These are phyloP conservation scores for Aspergillus spinulosporus DNA, from an alignment of 2,329 filamentous ascomycete genomes.

Conservation along the genomic window DNA sequence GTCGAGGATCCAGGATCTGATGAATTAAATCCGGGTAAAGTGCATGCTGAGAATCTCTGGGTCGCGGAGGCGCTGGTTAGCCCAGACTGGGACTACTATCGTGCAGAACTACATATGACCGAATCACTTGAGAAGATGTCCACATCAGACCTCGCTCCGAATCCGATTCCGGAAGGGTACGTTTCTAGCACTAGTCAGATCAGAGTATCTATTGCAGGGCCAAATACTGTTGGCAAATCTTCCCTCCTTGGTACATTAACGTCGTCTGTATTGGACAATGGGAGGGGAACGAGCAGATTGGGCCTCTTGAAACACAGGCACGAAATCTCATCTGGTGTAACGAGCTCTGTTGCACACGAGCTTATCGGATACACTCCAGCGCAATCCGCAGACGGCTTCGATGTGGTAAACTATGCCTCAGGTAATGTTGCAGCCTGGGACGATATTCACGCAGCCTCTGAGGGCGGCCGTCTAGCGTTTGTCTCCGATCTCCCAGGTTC, in stretches of 20 bases:
- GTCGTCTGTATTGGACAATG: constrained; percentile 86
- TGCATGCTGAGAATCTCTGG: constrained; percentile 63
- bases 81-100: constrained; percentile 60
- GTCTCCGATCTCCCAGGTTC: constrained; percentile 91
- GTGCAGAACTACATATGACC: constrained; percentile 19
- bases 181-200: constrained; percentile 69
- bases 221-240: constrained; percentile 90
- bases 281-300: constrained; percentile 82
- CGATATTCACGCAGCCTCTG: constrained; percentile 81
- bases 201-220: constrained; percentile 81
- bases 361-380: constrained; percentile 73
- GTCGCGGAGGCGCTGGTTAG: constrained; percentile 89
- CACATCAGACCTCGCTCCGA: constrained; percentile 3
- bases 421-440: constrained; percentile 90
- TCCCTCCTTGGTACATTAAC: constrained; percentile 85
- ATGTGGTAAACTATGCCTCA: constrained; percentile 74
- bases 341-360: constrained; percentile 92
- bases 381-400: constrained; percentile 45
- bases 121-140: constrained; percentile 6
- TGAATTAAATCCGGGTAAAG: constrained; percentile 27
- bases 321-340: constrained; percentile 87
- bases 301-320: constrained; percentile 90
- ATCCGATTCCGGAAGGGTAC: constrained; percentile 23
- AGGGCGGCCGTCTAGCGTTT: constrained; percentile 74
- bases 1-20: constrained; percentile 29